Evolutionary conservation across 805 yeast genomes (phyloP).

Genomic region (Saturnispora saitoi): DNA sequence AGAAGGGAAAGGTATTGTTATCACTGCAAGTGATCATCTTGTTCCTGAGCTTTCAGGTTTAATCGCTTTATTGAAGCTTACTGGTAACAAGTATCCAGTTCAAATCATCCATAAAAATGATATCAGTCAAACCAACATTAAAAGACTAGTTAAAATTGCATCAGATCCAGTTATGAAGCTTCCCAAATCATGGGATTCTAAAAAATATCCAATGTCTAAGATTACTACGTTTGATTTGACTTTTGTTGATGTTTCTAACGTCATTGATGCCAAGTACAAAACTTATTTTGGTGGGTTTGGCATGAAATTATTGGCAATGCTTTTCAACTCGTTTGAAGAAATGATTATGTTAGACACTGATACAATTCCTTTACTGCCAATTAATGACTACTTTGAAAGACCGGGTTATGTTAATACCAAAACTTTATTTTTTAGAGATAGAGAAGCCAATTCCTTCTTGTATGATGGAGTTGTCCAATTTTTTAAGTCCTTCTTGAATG

Average conservation of each 20-base stretch:
- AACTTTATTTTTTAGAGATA: constrained; percentile 43
- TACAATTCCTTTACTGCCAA: constrained; percentile 32
- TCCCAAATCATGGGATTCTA: constrained; percentile 18
- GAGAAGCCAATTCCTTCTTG: constrained; percentile 32
- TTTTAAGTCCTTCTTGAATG: constrained; percentile 40
- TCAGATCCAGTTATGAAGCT: constrained; percentile 26
- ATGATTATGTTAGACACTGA: constrained; percentile 49
- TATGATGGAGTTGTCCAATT: constrained; percentile 35
- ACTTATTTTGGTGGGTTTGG: constrained; percentile 24
- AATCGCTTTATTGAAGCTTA: constrained; percentile 40
- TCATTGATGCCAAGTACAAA: constrained; percentile 20
- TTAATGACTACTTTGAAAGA: constrained; percentile 31
- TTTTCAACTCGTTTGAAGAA: constrained; percentile 52
- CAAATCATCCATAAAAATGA: constrained; percentile 36
- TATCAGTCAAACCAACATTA: constrained; percentile 28
- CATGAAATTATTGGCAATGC: constrained; percentile 45
- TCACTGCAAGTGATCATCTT: constrained; percentile 40
- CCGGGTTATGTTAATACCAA: constrained; percentile 30
- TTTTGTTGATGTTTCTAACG: constrained; percentile 28
- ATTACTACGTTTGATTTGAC: constrained; percentile 22
- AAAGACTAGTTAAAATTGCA: constrained; percentile 29
- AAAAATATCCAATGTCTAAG: constrained; percentile 15
- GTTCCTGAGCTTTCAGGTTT: constrained; percentile 40
- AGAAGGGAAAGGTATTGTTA: constrained; percentile 45
- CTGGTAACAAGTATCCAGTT: constrained; percentile 42